Base-by-base conservation (phyloP, 208 protist species). In the Trichomonas vaginalis region DNA sequence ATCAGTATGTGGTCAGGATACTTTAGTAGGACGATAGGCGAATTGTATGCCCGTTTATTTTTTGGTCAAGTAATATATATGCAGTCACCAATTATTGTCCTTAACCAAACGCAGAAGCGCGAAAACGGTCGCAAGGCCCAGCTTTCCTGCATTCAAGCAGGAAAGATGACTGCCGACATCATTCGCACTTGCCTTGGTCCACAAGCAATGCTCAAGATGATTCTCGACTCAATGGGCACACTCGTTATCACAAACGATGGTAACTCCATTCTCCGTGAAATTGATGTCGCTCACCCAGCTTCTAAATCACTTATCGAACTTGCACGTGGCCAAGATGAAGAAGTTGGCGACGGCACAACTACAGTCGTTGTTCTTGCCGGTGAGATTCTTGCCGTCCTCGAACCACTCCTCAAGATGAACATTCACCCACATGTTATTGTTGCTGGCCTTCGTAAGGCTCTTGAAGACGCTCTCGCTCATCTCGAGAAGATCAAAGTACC, bases 161-260 rank as follows among this genome's bases (percentile, higher is more conserved):
- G 47, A 32, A 95, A 95, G 37, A 39, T 27, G 9, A 79, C 51
- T 35, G 92, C 92, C 46, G 98, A 99, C 96, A 98, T 99, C 95
- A 99, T 99, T 97, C 98, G 99, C 97, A 99, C 99, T 95, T 99
- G 98, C 40, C 97, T 99, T 14, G 99, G 99, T 37, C 99, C 99
- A 80, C 98, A 98, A 86, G 98, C 99, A 51, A 99, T 99, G 99
- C 98, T 99, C 37, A 99, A 99, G 97, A 99, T 99, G 99, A 99
- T 99, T 95, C 97, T 99, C 45, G 99, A 99, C 96, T 98, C 98
- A 62, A 99, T 99, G 98, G 99, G 99, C 47, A 98, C 99, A 80
- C 99, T 99, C 70, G 98, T 99, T 40, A 98, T 99, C 46, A 99
- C 99, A 51, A 99, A 99, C 97, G 99, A 99, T 97, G 99, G 99